Evolutionary conservation across 2,329 filamentous ascomycete species (phyloP).

Genomic region (Aureobasidium sp.): DNA sequence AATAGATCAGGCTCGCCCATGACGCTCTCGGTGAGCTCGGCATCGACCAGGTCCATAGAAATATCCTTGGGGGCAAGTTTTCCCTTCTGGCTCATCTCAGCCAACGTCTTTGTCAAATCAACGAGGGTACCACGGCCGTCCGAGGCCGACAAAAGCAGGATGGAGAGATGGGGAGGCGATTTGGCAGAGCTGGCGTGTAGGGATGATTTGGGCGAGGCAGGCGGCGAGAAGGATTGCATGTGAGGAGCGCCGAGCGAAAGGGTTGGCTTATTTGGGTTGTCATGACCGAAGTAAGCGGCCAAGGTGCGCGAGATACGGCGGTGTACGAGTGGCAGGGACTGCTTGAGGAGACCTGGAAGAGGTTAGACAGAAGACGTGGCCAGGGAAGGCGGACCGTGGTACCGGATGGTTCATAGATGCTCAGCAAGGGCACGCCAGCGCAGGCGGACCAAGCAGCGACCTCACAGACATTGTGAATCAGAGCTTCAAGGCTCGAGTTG

Average conservation of each 20-base stretch:
- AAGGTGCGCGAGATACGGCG: conserved; percentile 71
- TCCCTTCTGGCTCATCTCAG: conserved; percentile 86
- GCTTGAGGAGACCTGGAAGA: conserved; percentile 69
- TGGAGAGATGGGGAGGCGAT: conserved; percentile 38
- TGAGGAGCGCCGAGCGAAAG: conserved; percentile 68
- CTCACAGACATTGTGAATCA: conserved; percentile 87
- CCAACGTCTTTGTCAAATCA: conserved; percentile 85
- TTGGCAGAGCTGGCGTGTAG: conserved; percentile 16
- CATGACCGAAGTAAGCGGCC: conserved; percentile 73
- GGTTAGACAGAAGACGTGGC: conserved; percentile 1
- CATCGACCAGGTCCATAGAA: conserved; percentile 75
- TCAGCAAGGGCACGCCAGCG: conserved; percentile 77
- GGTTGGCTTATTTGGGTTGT: conserved; percentile 51
- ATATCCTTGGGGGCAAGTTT: conserved; percentile 79
- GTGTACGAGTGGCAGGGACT: conserved; percentile 78
- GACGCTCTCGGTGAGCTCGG: conserved; percentile 68
- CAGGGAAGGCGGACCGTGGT: conserved; percentile 23
- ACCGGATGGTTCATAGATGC: conserved; percentile 90
- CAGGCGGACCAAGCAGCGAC: conserved; percentile 89
- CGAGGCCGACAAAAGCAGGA: conserved; percentile 76
- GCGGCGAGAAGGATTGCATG: conserved; percentile 48
- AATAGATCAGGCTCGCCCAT: conserved; percentile 87
- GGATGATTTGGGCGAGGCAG: conserved; percentile 33
- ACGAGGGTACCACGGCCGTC: conserved; percentile 92
- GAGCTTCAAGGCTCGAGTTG: conserved; percentile 65